Conservation (phyloP, 768 basidiomycete genomes). For the Amanita rimosa region DNA sequence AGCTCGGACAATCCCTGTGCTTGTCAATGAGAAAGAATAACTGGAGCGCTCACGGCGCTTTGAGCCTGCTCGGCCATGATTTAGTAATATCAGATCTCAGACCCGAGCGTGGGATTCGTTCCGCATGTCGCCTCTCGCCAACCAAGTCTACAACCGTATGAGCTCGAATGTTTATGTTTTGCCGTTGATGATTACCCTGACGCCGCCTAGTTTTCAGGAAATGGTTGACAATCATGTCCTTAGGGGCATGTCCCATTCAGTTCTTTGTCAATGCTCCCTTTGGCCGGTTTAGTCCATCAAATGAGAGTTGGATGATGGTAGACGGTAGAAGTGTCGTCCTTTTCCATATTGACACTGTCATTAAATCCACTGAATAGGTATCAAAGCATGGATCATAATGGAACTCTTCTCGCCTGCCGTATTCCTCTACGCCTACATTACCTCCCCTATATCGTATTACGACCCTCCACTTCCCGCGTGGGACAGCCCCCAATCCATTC, state of each 20-base stretch:
- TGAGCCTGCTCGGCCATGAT: no score
- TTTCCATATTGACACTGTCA: neutral
- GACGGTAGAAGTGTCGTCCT: constrained; percentile 39
- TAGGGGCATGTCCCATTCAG: constrained; percentile 21
- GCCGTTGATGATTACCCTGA: neutral
- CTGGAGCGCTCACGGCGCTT: no score
- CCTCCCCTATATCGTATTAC: constrained; percentile 34
- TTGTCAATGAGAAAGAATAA: no score
- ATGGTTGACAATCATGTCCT: constrained; percentile 32
- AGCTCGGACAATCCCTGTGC: no score
- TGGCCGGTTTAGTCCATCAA: constrained; percentile 57
- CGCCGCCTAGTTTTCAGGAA: constrained; percentile 21
- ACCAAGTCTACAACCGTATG: neutral
- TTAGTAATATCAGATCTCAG: no score
- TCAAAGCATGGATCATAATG: constrained; percentile 67
- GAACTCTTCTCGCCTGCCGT: constrained; percentile 51
- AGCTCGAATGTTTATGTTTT: no score
- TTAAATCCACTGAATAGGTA: constrained; percentile 9
- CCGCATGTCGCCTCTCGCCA: neutral
- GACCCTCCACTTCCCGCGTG: constrained; percentile 18
- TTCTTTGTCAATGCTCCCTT: constrained; percentile 67
- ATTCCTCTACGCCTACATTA: constrained; percentile 39
- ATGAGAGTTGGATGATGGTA: constrained; percentile 35
- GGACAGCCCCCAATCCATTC: constrained; percentile 32
- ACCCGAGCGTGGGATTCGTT: no score